These are phyloP conservation scores for Paecilomyces sp. DNA, from an alignment of 2,329 filamentous ascomycete species.

Conservation along the genomic window DNA sequence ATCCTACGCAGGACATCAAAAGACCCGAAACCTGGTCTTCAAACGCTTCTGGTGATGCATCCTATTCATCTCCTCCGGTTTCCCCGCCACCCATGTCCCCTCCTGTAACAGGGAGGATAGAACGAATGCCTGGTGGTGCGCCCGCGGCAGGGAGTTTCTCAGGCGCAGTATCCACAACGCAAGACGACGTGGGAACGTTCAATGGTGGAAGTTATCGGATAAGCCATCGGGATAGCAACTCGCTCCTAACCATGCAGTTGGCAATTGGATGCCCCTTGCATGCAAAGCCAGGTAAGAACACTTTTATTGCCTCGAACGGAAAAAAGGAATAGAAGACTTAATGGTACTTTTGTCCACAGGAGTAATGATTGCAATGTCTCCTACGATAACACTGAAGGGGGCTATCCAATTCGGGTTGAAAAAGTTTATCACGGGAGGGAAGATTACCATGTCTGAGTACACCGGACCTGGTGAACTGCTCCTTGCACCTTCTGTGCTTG, in stretches of 20 bases:
- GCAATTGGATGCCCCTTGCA: slow-evolving; percentile 79
- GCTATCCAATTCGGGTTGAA: slow-evolving; percentile 80
- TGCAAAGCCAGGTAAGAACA: slow-evolving; percentile 61
- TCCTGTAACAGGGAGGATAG: slow-evolving; percentile 9
- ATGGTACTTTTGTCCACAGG: slow-evolving; percentile 38
- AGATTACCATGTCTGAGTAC: slow-evolving; percentile 70
- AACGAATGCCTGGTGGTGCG: slow-evolving; percentile 33
- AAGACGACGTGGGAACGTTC: slow-evolving; percentile 91
- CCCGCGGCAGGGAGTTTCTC: slow-evolving; percentile 51
- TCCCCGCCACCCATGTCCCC: slow-evolving; percentile 12
- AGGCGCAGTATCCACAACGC: slow-evolving; percentile 55
- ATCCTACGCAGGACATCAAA: slow-evolving; percentile 81
- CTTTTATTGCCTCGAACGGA: not conserved
- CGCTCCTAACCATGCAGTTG: slow-evolving; percentile 81
- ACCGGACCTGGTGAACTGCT: slow-evolving; percentile 88
- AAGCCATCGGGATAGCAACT: slow-evolving; percentile 87
- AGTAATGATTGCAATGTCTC: slow-evolving; percentile 91
- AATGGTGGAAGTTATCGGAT: slow-evolving; percentile 93
- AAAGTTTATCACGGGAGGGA: slow-evolving; percentile 77
- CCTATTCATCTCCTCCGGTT: slow-evolving; percentile 45
- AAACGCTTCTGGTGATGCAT: slow-evolving; percentile 95
- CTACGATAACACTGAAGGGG: slow-evolving; percentile 76
- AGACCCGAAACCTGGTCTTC: slow-evolving; percentile 87
- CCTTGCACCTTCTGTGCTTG: slow-evolving; percentile 69
- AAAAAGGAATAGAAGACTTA: not conserved